phyloP scores from a whole-genome alignment of 2,329 filamentous ascomycete genomes.

The Penicillium glabrum region DNA sequence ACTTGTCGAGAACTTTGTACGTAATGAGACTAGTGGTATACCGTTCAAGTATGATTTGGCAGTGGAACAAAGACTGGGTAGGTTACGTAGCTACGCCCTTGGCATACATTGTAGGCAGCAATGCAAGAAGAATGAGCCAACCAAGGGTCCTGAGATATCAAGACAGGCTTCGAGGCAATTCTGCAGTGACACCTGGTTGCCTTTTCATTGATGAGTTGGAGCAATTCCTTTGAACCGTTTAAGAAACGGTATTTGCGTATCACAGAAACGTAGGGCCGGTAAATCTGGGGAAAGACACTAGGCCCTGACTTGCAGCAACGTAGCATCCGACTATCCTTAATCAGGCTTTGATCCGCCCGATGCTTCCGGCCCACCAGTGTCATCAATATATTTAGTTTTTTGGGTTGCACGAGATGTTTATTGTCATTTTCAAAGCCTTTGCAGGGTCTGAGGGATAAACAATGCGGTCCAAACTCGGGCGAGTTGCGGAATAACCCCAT shows the following conservation, averaged over 20 bases:
- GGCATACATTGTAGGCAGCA: neutral
- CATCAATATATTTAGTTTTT: constrained; percentile 1
- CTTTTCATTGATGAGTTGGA: neutral
- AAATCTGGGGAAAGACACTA: constrained; percentile 11
- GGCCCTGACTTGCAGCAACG: constrained; percentile 3
- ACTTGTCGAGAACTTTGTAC: neutral
- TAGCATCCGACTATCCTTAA: constrained; percentile 9
- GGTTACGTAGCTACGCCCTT: neutral
- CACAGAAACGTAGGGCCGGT: constrained; percentile 2
- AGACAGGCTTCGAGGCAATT: neutral
- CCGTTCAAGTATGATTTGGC: neutral
- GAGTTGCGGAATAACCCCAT: neutral
- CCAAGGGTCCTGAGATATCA: neutral
- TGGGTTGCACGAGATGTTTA: neutral
- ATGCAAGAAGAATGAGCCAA: neutral
- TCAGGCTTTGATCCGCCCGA: constrained; percentile 1
- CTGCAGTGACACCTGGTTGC: neutral
- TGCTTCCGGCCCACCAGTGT: neutral
- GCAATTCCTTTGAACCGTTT: neutral
- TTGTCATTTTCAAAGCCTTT: neutral
- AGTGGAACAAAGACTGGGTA: neutral
- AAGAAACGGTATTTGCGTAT: neutral
- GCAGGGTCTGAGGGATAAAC: neutral
- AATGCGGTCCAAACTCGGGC: neutral
- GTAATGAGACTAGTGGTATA: neutral